Percentiles rank a stretch among this genome's conserved stretches.
Evolutionary conservation across 495 filamentous ascomycete genomes (phyloP).

Genomic region (Annulohypoxylon maeteangense): DNA sequence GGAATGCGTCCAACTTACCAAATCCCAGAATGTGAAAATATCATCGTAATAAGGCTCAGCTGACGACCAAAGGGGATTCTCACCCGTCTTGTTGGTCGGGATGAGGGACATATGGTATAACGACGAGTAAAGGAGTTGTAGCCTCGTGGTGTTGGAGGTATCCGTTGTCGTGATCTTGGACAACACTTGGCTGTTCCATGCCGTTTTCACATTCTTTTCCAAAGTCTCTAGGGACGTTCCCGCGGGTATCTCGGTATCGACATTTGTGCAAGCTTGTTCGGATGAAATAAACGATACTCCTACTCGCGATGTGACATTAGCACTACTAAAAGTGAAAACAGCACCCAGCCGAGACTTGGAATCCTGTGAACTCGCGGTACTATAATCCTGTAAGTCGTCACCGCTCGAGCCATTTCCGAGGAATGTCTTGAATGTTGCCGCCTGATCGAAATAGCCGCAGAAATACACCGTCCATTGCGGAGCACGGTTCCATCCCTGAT

Average conservation of each 20-base stretch:
- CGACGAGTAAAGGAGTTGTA: constrained; percentile 71
- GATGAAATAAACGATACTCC: constrained; percentile 77
- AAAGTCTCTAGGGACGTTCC: constrained; percentile 59
- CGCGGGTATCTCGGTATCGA: constrained; percentile 67
- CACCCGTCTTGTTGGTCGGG: constrained; percentile 76
- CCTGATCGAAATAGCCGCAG: constrained; percentile 70
- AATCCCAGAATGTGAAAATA: constrained; percentile 67
- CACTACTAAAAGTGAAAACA: constrained; percentile 53
- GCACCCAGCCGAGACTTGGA: constrained; percentile 55
- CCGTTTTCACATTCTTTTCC: constrained; percentile 57
- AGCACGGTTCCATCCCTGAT: constrained; percentile 57
- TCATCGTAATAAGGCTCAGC: constrained; percentile 73
- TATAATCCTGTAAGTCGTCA: constrained; percentile 43
- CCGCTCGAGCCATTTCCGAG: constrained; percentile 54
- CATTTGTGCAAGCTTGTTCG: constrained; percentile 69
- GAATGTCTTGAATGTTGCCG: constrained; percentile 61
- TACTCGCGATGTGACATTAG: constrained; percentile 68
- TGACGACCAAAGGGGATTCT: constrained; percentile 75
- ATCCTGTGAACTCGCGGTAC: constrained; percentile 31
- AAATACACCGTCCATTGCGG: constrained; percentile 75
- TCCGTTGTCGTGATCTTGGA: constrained; percentile 70
- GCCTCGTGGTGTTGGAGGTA: constrained; percentile 61
- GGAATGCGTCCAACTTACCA: constrained; percentile 35
- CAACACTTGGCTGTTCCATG: constrained; percentile 71
- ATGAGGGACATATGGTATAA: constrained; percentile 77